Evolutionary conservation across 108 stramenopile species (phyloP).

Genomic region (Stephanodiscus triporus): DNA sequence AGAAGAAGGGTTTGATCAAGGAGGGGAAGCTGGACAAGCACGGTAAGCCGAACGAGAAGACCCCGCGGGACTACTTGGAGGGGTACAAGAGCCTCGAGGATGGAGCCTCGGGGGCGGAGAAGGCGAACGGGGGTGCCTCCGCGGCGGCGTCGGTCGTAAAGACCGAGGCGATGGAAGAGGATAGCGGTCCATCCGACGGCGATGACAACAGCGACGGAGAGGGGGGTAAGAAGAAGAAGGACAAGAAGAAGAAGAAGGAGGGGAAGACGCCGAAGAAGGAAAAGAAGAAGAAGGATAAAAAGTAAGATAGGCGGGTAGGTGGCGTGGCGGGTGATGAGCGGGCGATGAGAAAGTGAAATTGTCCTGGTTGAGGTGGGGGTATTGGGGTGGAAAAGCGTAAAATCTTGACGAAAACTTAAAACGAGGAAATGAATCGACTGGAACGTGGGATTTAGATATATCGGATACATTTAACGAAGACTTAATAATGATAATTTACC

Average conservation of each 20-base stretch:
- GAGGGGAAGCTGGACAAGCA: slow-evolving; percentile 99
- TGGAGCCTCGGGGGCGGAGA: slow-evolving; percentile 45
- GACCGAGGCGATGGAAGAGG: slow-evolving; percentile 11
- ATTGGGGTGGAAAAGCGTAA: too few relatives aligned
- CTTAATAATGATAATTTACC: slow-evolving; percentile 1
- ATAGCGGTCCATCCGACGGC: slow-evolving; percentile 36
- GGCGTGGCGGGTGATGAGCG: background rate
- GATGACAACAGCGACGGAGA: slow-evolving; percentile 33
- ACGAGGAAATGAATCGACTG: too few relatives aligned
- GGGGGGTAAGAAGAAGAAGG: slow-evolving; percentile 29
- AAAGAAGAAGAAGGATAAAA: slow-evolving; percentile 82
- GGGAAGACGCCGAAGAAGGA: slow-evolving; percentile 57
- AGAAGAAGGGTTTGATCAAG: slow-evolving; percentile 97
- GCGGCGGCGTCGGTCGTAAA: slow-evolving; percentile 12
- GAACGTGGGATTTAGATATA: too few relatives aligned
- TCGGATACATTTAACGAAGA: slow-evolving; percentile 7
- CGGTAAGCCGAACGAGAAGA: slow-evolving; percentile 96
- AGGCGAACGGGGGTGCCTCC: slow-evolving; percentile 22
- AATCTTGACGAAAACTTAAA: too few relatives aligned
- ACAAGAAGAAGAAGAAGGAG: slow-evolving; percentile 46
- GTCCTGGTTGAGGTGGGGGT: too few relatives aligned
- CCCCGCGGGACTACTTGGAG: slow-evolving; percentile 91
- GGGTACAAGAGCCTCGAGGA: slow-evolving; percentile 76
- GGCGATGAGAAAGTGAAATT: too few relatives aligned
- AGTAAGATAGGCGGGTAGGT: slow-evolving; percentile 5